Base-by-base conservation (phyloP, 495 filamentous ascomycete species). In the Astrocystis sublimbata region DNA sequence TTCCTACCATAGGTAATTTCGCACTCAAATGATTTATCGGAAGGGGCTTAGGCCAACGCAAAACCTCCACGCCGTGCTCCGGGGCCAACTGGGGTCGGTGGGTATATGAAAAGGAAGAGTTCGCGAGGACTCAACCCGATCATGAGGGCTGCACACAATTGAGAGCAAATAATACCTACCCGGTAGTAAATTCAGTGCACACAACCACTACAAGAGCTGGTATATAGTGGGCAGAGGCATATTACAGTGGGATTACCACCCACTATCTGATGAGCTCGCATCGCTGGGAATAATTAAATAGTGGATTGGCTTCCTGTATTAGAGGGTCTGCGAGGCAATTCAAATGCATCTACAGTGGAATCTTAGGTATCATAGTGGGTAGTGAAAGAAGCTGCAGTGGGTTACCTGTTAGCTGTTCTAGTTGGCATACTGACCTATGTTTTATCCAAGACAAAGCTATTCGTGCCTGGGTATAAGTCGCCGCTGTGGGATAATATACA, bases 81-180 rank as follows among this genome's bases (percentile, higher is more conserved):
- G 30, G 17, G 13, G 1, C 50, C 50, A 53, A 38, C 2, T 24
- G 50, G 17, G 31, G 50, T 38, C 50, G 31, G 50, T 53, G 50
- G 50, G 50, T 53, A 53, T 53, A 53, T 53, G 50, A 53, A 33
- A 53, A 26, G 36, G 50, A 13, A 4, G 10, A 46, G 21, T 46
- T 46, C 43, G 23, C 23, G 26, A 15, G 21, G 26, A 46, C 43
- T 46, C 23, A 15, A 46, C 43, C 26, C 43, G 21, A 46, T 46
- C 43, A 13, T 5, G 23, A 3, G 21, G 6, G 43, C 15, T 24
- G 10, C 3, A 7, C 15, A 23, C 9, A n/a, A n/a, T n/a, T n/a
- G n/a, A n/a, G n/a, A n/a, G n/a, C 21, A 4, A 3, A 17, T 7
- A 26, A 15, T 17, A 46, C 21, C 42, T 17, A 41, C 38, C 38